These are phyloP conservation scores for Ruellia speciosa DNA, from an alignment of 305 asterid species.

Conservation along the genomic window DNA sequence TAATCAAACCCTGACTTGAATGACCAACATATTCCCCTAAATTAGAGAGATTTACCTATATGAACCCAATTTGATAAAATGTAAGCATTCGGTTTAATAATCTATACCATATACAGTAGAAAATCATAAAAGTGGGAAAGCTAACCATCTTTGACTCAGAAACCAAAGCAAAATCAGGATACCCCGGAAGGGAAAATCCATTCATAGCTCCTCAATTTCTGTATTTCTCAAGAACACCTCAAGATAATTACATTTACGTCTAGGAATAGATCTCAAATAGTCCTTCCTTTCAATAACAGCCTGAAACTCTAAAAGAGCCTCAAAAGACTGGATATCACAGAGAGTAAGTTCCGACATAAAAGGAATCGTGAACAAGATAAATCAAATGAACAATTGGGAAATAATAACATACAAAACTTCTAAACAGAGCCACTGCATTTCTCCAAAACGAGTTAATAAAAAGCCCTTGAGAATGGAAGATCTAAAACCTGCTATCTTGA, in stretches of 20 bases:
- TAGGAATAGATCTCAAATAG: slow-evolving; percentile 31
- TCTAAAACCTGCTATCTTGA: slow-evolving; percentile 90
- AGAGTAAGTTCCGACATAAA: slow-evolving; percentile 72
- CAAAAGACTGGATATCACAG: slow-evolving; percentile 75
- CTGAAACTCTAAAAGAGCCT: slow-evolving; percentile 68
- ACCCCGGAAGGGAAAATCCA: slow-evolving; percentile 92
- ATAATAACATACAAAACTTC: slow-evolving; percentile 12
- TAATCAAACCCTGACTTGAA: slow-evolving; percentile 87
- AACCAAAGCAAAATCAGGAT: slow-evolving; percentile 59
- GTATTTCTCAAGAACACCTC: slow-evolving; percentile 44
- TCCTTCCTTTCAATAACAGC: slow-evolving; percentile 72
- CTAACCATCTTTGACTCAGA: slow-evolving; percentile 58
- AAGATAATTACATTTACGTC: slow-evolving; percentile 28
- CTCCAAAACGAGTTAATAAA: slow-evolving; percentile 71
- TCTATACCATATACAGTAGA: slow-evolving; percentile 14
- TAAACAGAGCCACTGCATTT: slow-evolving; percentile 37
- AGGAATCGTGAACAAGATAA: slow-evolving; percentile 6
- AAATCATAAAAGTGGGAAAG: slow-evolving; percentile 22
- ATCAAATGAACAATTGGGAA: slow-evolving; percentile 13
- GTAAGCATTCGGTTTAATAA: slow-evolving; percentile 14
- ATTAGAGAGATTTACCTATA: slow-evolving; percentile 60
- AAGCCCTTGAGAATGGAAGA: slow-evolving; percentile 84
- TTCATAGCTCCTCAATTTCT: slow-evolving; percentile 80
- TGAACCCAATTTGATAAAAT: slow-evolving; percentile 14
- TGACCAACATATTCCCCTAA: slow-evolving; percentile 84